Base-by-base conservation (phyloP, 345 rosid genomes). In the Iberis pinnata region DNA sequence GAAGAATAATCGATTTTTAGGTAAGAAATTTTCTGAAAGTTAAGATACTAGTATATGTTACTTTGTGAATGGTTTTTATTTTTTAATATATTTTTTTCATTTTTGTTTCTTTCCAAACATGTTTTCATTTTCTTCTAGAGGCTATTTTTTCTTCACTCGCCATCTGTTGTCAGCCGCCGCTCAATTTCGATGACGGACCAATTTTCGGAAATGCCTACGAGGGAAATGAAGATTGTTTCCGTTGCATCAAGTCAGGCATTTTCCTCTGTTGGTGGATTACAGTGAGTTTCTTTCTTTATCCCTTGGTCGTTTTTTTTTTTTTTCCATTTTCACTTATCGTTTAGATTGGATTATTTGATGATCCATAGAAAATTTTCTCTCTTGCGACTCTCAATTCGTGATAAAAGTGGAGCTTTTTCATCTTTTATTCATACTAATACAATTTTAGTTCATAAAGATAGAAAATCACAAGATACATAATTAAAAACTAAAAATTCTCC, bases 201-300 rank as follows among this genome's bases (percentile, higher is more conserved):
- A 37, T 8, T 38, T 25, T 26, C 47, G 5, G 54, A 59, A 0
- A 49, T 9, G 27, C 5, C 27, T 1, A 26, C 64, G 4, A 37
- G 40, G 20, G 56, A 48, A 3, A 26, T 48, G 64, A 56, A 59
- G 22, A 11, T 29, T 17, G 47, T 47, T 37, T 37, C 46, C 3
- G 14, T 59, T 17, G 6, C 55, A 45, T 24, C 53, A 16, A 33
- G 2, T 45, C 53, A 35, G 17, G 31, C 75, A 10, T 60, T 79
- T 11, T 51, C 66, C 16, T 18, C 73, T 0, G 39, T 70, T 7
- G 3, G 63, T 17, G 48, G 36, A 20, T 10, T 53, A 31, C 70
- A 67, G 80, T 75, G 57, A 68, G 71, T 40, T 20, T 18, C 18
- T 27, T 42, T 42, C 33, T 8, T 39, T 8, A 2, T 6, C 25